phyloP scores from a whole-genome alignment of 108 stramenopile genomes.

The Stephanodiscus triporus region DNA sequence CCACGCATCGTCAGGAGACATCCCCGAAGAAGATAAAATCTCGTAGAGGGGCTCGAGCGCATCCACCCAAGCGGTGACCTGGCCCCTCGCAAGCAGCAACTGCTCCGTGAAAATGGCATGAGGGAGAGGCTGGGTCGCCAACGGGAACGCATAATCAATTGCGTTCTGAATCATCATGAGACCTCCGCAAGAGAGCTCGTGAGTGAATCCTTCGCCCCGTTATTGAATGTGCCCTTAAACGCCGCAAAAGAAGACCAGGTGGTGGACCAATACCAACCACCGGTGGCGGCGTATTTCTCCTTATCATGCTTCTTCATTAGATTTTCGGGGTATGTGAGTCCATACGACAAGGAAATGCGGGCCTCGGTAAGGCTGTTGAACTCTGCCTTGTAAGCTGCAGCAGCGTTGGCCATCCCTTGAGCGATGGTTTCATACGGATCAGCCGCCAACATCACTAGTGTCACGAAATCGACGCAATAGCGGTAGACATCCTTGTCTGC shows the following conservation, averaged over 20 bases:
- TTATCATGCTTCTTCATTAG: neutral
- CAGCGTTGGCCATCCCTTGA: neutral
- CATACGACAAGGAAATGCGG: neutral
- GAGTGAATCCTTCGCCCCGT: neutral
- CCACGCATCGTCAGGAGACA: neutral
- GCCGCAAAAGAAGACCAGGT: neutral
- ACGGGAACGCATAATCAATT: neutral
- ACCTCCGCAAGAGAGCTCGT: no score
- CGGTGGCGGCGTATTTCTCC: neutral
- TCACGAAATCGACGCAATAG: neutral
- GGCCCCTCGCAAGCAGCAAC: neutral
- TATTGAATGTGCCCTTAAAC: neutral
- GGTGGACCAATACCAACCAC: neutral
- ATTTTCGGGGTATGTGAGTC: neutral
- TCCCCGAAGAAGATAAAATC: neutral
- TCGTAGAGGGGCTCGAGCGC: neutral
- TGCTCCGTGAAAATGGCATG: neutral
- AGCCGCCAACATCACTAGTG: neutral
- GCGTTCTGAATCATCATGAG: neutral
- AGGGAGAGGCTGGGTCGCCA: neutral
- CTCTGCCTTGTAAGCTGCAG: neutral
- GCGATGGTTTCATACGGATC: neutral
- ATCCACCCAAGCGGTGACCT: neutral
- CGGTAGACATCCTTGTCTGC: neutral
- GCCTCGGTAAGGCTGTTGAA: neutral